Evolutionary conservation across 208 protist genomes (phyloP).

Genomic region (Entamoeba dispar): DNA sequence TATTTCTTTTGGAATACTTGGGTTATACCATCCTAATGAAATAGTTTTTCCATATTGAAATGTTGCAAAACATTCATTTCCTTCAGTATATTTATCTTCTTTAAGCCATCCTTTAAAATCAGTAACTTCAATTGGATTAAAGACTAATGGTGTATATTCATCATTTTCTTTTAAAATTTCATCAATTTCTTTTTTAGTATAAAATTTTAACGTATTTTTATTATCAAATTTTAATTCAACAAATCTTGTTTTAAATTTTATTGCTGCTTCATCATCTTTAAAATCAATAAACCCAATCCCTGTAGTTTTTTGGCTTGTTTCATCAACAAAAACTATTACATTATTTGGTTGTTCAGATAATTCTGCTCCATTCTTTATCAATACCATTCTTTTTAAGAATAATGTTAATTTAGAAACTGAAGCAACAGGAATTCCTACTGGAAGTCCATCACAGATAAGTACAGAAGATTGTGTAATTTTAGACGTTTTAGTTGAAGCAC

Average conservation of each 20-base stretch:
- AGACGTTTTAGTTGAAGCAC: not conserved
- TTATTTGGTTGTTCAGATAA: not conserved
- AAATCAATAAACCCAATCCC: not conserved
- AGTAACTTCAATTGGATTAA: not conserved
- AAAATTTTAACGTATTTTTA: not conserved
- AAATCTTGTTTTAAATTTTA: not conserved
- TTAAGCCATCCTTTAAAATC: not conserved
- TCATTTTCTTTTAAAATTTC: not conserved
- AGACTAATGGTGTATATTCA: not conserved
- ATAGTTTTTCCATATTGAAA: not conserved
- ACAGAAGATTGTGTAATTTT: not conserved
- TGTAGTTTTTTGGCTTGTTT: not conserved
- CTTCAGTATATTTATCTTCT: not conserved
- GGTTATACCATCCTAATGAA: not conserved
- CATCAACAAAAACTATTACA: not conserved
- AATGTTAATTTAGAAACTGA: not conserved
- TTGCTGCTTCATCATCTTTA: not conserved
- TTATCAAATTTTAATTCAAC: not conserved
- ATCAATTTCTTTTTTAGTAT: not conserved
- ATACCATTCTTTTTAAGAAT: not conserved
- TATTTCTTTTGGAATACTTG: not conserved
- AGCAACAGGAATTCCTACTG: not conserved
- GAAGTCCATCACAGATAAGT: not conserved
- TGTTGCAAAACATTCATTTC: not conserved
- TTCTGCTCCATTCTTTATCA: not conserved